phyloP scores from a whole-genome alignment of 176 grass and related monocot species.

The Aegilops sharonensis region DNA sequence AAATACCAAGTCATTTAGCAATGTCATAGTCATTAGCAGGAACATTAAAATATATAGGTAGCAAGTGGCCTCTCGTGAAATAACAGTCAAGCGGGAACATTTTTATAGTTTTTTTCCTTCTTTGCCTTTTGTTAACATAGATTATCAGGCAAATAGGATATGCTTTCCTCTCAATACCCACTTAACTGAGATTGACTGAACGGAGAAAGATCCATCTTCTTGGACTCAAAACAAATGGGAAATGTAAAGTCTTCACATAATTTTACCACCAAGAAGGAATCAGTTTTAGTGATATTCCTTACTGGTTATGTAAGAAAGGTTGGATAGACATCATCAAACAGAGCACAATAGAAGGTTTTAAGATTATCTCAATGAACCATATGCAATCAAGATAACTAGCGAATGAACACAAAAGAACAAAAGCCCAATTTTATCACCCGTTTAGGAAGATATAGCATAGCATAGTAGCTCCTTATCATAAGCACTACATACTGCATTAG shows the following conservation, averaged over 20 bases:
- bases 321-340: background rate
- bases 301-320: background rate
- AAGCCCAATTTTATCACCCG: background rate
- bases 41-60: background rate
- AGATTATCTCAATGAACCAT: background rate
- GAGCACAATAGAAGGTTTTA: background rate
- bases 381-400: background rate
- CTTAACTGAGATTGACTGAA: background rate
- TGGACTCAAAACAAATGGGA: background rate
- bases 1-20: background rate
- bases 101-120: background rate
- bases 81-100: background rate
- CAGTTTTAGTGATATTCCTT: background rate
- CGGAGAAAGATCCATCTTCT: background rate
- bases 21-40: background rate
- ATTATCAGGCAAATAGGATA: background rate
- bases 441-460: background rate
- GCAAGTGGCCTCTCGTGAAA: background rate
- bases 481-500: background rate
- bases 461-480: background rate
- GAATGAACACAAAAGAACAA: background rate
- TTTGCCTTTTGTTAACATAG: slow-evolving; percentile 12
- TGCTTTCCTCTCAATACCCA: background rate
- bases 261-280: background rate
- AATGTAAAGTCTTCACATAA: background rate